These are phyloP conservation scores for Mallotus repandus DNA, from an alignment of 441 rosid genomes.

Conservation along the genomic window DNA sequence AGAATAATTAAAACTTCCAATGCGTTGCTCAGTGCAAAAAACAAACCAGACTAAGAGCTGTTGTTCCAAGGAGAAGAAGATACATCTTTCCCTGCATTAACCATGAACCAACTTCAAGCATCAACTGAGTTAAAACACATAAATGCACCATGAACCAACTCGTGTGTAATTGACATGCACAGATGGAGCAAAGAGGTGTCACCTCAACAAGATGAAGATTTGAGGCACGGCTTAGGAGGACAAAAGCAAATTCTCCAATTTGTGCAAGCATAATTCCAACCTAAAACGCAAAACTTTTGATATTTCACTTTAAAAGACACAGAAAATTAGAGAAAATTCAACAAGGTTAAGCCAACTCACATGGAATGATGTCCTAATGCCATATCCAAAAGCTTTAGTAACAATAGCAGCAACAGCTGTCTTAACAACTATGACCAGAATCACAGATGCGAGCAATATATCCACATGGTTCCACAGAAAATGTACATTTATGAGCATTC, in stretches of 20 bases:
- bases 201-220: constrained; percentile 95
- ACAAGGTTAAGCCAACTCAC: constrained; percentile 47
- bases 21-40: constrained; percentile 5
- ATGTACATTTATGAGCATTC: constrained; percentile 96
- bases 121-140: background rate
- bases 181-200: constrained; percentile 16
- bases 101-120: constrained; percentile 17
- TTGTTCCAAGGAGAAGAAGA: constrained; percentile 94
- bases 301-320: background rate
- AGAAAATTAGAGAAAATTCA: background rate
- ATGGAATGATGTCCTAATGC: constrained; percentile 75
- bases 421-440: constrained; percentile 86
- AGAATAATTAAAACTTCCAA: background rate
- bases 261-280: constrained; percentile 95
- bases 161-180: background rate
- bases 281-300: constrained; percentile 35
- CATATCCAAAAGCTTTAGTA: constrained; percentile 81
- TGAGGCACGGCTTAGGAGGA: constrained; percentile 91
- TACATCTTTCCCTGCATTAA: constrained; percentile 90
- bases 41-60: constrained; percentile 88
- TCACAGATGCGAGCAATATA: constrained; percentile 91
- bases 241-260: constrained; percentile 97
- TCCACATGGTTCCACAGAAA: constrained; percentile 98
- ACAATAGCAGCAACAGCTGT: constrained; percentile 72
- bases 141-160: background rate